Percentiles rank a stretch among this genome's conserved stretches.
Evolutionary conservation across 2,329 filamentous ascomycete species (phyloP).

Genomic region (Monosporascus sp.): DNA sequence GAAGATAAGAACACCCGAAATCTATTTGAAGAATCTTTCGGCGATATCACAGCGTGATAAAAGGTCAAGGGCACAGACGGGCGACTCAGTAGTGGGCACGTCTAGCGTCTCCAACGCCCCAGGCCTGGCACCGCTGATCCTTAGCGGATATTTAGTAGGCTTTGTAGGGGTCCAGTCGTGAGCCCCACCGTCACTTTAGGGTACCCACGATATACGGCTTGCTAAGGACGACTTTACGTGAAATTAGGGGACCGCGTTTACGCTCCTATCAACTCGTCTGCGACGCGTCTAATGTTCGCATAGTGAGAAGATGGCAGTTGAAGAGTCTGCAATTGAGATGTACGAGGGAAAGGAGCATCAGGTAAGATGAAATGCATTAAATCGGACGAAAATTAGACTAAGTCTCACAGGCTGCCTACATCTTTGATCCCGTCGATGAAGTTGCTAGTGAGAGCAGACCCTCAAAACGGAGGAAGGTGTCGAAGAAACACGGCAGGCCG

Average conservation of each 20-base stretch:
- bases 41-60: conserved; percentile 3
- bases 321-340: conserved; percentile 12
- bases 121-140: too few relatives aligned
- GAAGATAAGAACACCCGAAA: conserved; percentile 1
- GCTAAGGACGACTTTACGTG: neutral
- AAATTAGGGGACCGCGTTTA: neutral
- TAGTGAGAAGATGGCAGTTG: conserved; percentile 16
- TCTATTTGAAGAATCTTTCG: neutral
- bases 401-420: conserved; percentile 49
- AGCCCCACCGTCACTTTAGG: neutral
- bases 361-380: conserved; percentile 8
- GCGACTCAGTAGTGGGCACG: too few relatives aligned
- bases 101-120: too few relatives aligned
- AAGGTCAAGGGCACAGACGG: neutral
- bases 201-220: neutral
- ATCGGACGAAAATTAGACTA: neutral
- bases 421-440: conserved; percentile 50
- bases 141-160: neutral
- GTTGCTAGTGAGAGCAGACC: conserved; percentile 33
- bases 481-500: conserved; percentile 30
- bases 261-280: neutral
- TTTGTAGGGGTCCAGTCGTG: neutral
- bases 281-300: neutral
- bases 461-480: conserved; percentile 53
- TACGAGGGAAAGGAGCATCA: conserved; percentile 27